Base-by-base conservation (phyloP, 1,139 yeast genomes). In the Saccharomyces hybrid region DNA sequence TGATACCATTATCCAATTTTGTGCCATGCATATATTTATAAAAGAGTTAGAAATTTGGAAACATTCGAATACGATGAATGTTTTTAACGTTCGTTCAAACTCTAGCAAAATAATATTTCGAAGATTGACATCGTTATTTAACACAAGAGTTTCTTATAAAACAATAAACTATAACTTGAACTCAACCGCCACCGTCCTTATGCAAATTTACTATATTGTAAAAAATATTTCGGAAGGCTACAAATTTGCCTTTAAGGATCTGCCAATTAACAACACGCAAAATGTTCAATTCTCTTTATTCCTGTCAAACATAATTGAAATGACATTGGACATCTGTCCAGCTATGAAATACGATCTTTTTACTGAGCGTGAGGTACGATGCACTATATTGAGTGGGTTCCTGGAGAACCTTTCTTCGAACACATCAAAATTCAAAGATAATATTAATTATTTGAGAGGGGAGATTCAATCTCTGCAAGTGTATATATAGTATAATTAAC, bases 111-210 rank as follows among this genome's bases (percentile, higher is more conserved):
- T 44, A 24, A 52, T 56, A 8, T 62, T 56, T 42, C 26, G 32
- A 2, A 55, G 56, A 32, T 28, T 64, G 5, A 41, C 32, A 16
- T 27, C 50, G 14, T 21, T 61, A n/a, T 55, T 56, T 14, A 55
- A 57, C 34, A 24, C 55, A n/a, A 61, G 72, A 28, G 44, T 71
- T 7, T 56, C 64, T 2, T 66, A 64, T 51, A 65, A 67, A 27
- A 60, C 67, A 1, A 32, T 67, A 12, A 57, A 62, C 41, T 44
- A 59, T 2, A 50, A 49, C 6, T 48, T 65, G 7, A 64, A 62
- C 38, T 57, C 66, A 1, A 16, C 49, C 11, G 53, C 48, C 0
- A 53, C 59, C 0, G 57, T 68, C 6, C 9, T 63, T 7, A 51
- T 52, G 14, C 71, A 70, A 42, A 12, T 69, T 3, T 24, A 50